phyloP scores from a whole-genome alignment of 2,329 filamentous ascomycete species.

The Incumbomyces lentus region DNA sequence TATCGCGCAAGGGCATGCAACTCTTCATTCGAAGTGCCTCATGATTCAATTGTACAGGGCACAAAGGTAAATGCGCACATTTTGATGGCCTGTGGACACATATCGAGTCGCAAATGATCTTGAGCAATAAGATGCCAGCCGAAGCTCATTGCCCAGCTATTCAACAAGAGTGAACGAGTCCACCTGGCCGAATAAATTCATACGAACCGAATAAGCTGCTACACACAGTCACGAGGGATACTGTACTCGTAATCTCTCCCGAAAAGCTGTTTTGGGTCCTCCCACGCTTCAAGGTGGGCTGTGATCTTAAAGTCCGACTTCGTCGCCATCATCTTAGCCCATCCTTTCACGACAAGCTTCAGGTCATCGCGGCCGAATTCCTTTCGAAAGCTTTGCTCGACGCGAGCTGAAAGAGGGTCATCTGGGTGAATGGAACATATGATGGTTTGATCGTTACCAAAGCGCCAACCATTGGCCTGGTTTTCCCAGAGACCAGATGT shows the following conservation, averaged over 20 bases:
- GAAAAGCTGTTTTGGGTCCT: conserved; percentile 6
- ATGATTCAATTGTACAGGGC: no score
- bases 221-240: conserved; percentile 8
- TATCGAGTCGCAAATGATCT: no score
- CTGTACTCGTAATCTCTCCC: conserved; percentile 4
- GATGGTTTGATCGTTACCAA: conserved; percentile 8
- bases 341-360: conserved; percentile 5
- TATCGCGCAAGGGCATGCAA: no score
- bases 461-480: conserved; percentile 7
- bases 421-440: conserved; percentile 7
- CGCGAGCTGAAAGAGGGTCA: conserved; percentile 9
- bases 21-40: no score
- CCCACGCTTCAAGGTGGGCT: conserved; percentile 9
- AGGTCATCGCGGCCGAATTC: conserved; percentile 9
- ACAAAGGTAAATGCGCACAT: no score
- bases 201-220: background rate
- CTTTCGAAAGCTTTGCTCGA: conserved; percentile 7
- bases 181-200: no score
- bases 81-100: no score
- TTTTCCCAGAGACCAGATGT: conserved; percentile 5
- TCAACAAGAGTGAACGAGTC: no score
- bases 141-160: no score
- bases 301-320: conserved; percentile 6
- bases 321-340: conserved; percentile 8
- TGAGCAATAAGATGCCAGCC: no score